Conservation (phyloP, 2,329 filamentous ascomycete genomes). For the Cryphonectria japonica region DNA sequence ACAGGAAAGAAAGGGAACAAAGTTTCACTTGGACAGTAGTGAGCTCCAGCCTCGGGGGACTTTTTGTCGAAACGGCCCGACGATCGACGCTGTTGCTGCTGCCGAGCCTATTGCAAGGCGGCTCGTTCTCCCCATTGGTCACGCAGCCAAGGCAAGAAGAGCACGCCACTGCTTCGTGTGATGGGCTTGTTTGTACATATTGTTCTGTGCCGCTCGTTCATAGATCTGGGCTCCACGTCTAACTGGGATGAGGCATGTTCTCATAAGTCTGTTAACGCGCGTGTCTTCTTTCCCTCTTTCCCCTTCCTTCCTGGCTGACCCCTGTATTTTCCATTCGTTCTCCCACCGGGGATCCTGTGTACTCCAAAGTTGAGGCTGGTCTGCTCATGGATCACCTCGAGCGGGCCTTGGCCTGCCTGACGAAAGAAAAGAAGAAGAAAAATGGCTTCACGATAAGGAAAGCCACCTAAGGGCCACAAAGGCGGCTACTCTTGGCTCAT, state of each 20-base stretch:
- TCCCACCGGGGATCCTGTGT: background rate
- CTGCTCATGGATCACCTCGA: background rate
- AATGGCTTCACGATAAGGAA: background rate
- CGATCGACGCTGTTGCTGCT: background rate
- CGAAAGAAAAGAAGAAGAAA: background rate
- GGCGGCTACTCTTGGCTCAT: background rate
- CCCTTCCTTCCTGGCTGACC: too few relatives aligned
- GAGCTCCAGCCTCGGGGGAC: background rate
- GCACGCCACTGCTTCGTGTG: background rate
- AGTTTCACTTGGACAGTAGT: background rate
- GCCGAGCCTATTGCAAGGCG: background rate
- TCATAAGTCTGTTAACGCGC: background rate
- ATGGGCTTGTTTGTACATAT: too few relatives aligned
- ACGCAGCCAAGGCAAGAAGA: background rate
- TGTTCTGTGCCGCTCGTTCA: background rate
- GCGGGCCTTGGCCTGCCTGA: background rate
- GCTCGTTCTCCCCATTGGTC: background rate
- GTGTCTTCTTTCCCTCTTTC: background rate
- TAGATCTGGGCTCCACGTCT: background rate
- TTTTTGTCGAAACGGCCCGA: background rate
- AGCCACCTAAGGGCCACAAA: background rate
- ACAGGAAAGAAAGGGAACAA: too few relatives aligned
- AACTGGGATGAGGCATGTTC: background rate
- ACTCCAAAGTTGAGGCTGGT: background rate
- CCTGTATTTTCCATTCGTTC: background rate